Evolutionary conservation across 2,329 filamentous ascomycete species (phyloP).

Genomic region (Fusarium sp.): DNA sequence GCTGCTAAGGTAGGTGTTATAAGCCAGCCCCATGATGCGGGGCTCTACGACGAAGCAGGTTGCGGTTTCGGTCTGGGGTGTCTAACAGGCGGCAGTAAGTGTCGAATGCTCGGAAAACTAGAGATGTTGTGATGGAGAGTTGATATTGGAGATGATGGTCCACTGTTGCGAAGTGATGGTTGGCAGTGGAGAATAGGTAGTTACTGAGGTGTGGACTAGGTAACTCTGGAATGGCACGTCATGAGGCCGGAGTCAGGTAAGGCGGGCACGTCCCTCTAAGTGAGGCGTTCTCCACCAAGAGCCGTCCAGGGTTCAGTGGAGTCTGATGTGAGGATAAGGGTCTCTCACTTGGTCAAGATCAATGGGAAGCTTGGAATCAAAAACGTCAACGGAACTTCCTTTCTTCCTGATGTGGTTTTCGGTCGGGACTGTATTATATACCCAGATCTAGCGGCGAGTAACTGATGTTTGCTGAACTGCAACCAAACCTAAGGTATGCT

Average conservation of each 20-base stretch:
- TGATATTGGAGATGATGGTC: background rate
- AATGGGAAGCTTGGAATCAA: background rate
- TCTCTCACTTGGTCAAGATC: background rate
- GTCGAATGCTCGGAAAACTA: background rate
- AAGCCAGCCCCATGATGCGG: conserved; percentile 82
- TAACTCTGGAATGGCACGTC: conserved; percentile 36
- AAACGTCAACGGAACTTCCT: background rate
- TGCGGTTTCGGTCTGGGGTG: background rate
- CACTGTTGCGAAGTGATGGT: conserved; percentile 17
- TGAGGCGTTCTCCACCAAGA: conserved; percentile 27
- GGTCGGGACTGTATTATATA: background rate
- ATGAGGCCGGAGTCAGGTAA: conserved; percentile 42
- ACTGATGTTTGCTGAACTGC: no score
- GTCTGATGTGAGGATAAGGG: conserved; percentile 16
- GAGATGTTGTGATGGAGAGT: background rate
- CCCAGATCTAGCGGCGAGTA: background rate
- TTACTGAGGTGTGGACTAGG: conserved; percentile 13
- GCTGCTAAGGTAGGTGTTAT: conserved; percentile 91
- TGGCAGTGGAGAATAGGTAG: conserved; percentile 17
- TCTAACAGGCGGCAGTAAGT: background rate
- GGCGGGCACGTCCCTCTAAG: conserved; percentile 12
- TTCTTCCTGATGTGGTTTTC: background rate
- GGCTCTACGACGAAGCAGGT: conserved; percentile 16
- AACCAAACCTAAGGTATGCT: background rate
- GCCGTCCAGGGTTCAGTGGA: conserved; percentile 12